Percentiles rank a stretch among this genome's conserved stretches.
Conservation (phyloP, 805 yeast species). For the Candida sonorensis region DNA sequence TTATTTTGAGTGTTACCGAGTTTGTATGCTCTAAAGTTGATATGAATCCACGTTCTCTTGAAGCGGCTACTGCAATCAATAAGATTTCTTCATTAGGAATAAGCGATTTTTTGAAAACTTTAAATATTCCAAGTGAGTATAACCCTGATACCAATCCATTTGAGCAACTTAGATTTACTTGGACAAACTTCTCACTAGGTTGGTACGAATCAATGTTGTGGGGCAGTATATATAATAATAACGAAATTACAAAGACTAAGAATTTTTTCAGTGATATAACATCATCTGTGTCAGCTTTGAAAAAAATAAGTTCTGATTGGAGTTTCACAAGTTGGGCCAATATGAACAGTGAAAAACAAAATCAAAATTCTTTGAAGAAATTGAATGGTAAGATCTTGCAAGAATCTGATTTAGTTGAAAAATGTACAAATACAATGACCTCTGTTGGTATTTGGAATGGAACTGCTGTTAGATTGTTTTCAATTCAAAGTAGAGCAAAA, state of each 20-base stretch:
- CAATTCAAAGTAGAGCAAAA: constrained; percentile 18
- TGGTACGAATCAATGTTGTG: constrained; percentile 71
- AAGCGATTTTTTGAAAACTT: constrained; percentile 5
- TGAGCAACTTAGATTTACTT: constrained; percentile 45
- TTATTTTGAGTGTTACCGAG: constrained; percentile 32
- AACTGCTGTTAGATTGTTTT: constrained; percentile 39
- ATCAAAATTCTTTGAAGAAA: too few relatives aligned
- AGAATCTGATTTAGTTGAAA: constrained; percentile 4
- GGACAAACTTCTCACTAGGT: constrained; percentile 61
- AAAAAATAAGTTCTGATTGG: constrained; percentile 31
- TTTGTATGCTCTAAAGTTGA: constrained; percentile 27
- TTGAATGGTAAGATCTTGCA: too few relatives aligned
- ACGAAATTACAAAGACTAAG: constrained; percentile 28
- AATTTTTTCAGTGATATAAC: constrained; percentile 30
- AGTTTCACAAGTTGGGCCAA: constrained; percentile 21
- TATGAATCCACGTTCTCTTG: constrained; percentile 21
- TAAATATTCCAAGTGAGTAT: constrained; percentile 30
- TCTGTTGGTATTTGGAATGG: constrained; percentile 36
- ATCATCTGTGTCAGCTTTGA: constrained; percentile 23
- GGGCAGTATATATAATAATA: constrained; percentile 43
- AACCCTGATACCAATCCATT: constrained; percentile 34
- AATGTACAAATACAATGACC: constrained; percentile 10
- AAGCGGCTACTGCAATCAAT: constrained; percentile 29
- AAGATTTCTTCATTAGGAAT: constrained; percentile 34
- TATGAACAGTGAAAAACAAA: neutral